A percentile compares a stretch with the other conserved stretches of the same genome.
Conservation (phyloP, 441 rosid species). For the Theobroma grandiflorum region DNA sequence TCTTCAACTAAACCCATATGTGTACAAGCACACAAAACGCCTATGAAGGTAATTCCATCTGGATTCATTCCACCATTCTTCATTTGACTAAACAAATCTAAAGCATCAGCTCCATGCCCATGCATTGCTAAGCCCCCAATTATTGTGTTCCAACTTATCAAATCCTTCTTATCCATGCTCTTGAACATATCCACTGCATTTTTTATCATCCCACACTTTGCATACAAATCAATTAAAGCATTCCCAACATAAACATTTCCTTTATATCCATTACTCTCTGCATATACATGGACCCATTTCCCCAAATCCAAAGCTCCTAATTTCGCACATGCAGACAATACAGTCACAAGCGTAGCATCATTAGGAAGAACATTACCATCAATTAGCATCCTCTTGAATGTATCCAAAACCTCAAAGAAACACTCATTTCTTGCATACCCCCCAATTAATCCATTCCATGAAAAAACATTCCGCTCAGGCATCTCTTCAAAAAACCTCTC, state of each 20-base stretch:
- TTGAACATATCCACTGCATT: slow-evolving; percentile 55
- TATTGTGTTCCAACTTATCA: slow-evolving; percentile 66
- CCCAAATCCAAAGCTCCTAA: slow-evolving; percentile 67
- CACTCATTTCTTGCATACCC: slow-evolving; percentile 49
- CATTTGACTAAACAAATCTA: slow-evolving; percentile 58
- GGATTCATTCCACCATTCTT: slow-evolving; percentile 48
- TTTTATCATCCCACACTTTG: slow-evolving; percentile 66
- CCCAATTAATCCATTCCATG: slow-evolving; percentile 76
- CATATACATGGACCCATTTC: slow-evolving; percentile 55
- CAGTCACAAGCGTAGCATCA: slow-evolving; percentile 62
- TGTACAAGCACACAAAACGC: slow-evolving; percentile 68
- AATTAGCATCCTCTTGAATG: slow-evolving; percentile 57
- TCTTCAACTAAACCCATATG: slow-evolving; percentile 75
- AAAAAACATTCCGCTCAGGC: slow-evolving; percentile 57
- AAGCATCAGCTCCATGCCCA: slow-evolving; percentile 57
- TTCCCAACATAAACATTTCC: slow-evolving; percentile 59
- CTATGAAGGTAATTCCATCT: slow-evolving; percentile 70
- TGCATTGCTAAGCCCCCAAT: slow-evolving; percentile 67
- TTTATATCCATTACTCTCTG: slow-evolving; percentile 49
- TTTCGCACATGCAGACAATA: slow-evolving; percentile 64
- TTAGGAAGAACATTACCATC: slow-evolving; percentile 51
- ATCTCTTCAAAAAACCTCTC: slow-evolving; percentile 58
- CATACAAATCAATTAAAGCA: slow-evolving; percentile 72
- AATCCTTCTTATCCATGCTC: slow-evolving; percentile 53
- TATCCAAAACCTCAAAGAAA: slow-evolving; percentile 48